Base-by-base conservation (phyloP, 768 basidiomycete species). In the Candolleomyces eurysporus region DNA sequence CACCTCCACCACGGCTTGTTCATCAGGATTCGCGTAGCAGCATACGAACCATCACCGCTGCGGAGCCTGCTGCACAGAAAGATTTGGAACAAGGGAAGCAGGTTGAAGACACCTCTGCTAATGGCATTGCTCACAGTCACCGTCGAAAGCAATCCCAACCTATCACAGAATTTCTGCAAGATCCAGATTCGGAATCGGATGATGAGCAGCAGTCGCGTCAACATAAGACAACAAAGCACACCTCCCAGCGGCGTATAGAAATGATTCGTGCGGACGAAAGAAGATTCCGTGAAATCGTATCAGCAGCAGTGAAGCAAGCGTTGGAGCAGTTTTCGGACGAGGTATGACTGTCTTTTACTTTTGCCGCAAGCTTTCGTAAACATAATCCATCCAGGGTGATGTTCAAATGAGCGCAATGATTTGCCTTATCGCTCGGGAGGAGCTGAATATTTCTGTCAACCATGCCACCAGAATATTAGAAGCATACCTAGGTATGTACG, bases 341-440 rank as follows among this genome's bases (percentile, higher is more conserved):
- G 75, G 90, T 90, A 60, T 26, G 71, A 17, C 58, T 49, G 31
- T 2, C 2, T 51, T 14, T 13, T 30, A 21, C 46, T 10, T 2
- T 16, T 48, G 48, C 39, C 36, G 53, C n/a, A 43, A 56, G n/a
- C 17, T 61, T n/a, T 6, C 21, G 48, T 60, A 60, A 30, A 63
- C 30, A 65, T 59, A 49, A 21, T 14, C 61, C 4, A 22, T 59
- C 4, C 26, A 92, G 88, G 92, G 92, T 14, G 88, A 94, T 66
- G 76, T 92, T 1, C 92, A 92, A 67, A 90, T 86, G 79, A 92
- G 91, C 71, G 85, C 90, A 1, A 84, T 90, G 79, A 68, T 94
- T 16, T 78, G 84, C 3, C 67, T 90, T 1, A 74, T 93, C 19
- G 89, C 86, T 7, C 76, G 81, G 0, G 66, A 77, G 48, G 89